These are phyloP conservation scores for Nakazawaea wickerhamii DNA, from an alignment of 805 yeast species.

Conservation along the genomic window DNA sequence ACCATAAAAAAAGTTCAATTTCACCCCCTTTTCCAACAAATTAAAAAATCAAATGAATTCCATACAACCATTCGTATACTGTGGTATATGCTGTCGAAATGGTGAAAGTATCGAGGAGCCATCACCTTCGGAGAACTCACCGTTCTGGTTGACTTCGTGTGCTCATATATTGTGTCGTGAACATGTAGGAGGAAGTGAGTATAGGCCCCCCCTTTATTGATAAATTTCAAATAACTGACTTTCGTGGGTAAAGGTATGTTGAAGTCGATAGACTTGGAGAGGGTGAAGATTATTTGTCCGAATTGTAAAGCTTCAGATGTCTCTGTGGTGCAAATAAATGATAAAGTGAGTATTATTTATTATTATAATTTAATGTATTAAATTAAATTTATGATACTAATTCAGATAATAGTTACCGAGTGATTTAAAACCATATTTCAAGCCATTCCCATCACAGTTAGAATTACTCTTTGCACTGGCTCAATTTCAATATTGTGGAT, in stretches of 20 bases:
- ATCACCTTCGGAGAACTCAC: neutral
- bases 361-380: neutral
- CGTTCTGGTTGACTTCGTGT: conserved; percentile 16
- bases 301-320: conserved; percentile 12
- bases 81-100: conserved; percentile 14
- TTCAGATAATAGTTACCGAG: conserved; percentile 15
- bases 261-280: conserved; percentile 4
- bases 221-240: neutral
- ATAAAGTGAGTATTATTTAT: conserved; percentile 1
- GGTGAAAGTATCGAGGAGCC: neutral
- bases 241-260: too few relatives aligned
- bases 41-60: conserved; percentile 10
- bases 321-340: conserved; percentile 14
- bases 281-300: conserved; percentile 12
- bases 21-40: neutral
- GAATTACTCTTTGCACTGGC: conserved; percentile 16
- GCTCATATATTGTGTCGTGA: conserved; percentile 16
- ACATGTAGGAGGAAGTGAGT: conserved; percentile 14
- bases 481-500: conserved; percentile 16
- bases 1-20: neutral
- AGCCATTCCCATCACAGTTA: conserved; percentile 16
- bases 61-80: conserved; percentile 15
- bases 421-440: conserved; percentile 16
- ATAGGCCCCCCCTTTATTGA: neutral
- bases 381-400: too few relatives aligned